phyloP scores from a whole-genome alignment of 1,284 basidiomycete species.

The Malassezia dermatis region DNA sequence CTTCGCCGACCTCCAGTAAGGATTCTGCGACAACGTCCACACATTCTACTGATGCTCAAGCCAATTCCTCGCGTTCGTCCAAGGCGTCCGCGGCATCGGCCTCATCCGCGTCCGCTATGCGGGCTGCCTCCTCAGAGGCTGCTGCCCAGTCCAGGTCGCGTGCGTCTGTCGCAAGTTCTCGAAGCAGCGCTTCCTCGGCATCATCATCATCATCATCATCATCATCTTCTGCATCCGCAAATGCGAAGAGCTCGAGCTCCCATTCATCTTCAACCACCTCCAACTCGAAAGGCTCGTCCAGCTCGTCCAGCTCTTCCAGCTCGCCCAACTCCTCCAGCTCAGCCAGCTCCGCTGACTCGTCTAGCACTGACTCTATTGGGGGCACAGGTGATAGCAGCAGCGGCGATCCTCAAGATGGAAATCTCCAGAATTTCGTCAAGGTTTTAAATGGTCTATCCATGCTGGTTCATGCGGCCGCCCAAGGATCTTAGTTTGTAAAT shows the following conservation, averaged over 20 bases:
- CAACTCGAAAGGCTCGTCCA: background rate
- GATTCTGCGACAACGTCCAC: background rate
- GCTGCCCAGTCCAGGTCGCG: conserved; percentile 2
- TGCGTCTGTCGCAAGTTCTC: background rate
- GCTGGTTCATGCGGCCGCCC: conserved; percentile 26
- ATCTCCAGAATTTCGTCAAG: conserved; percentile 38
- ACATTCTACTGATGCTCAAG: conserved; percentile 16
- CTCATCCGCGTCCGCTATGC: conserved; percentile 15
- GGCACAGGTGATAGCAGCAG: background rate
- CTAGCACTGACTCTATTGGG: background rate
- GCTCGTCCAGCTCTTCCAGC: background rate
- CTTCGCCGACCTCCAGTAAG: background rate
- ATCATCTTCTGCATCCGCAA: background rate
- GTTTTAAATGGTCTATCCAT: conserved; percentile 37
- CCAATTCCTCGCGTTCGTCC: conserved; percentile 22
- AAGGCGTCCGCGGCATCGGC: conserved; percentile 24
- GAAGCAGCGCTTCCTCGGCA: background rate
- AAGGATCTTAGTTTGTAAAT: background rate
- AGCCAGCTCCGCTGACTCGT: background rate
- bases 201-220: background rate
- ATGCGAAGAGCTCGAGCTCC: background rate
- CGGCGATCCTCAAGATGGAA: conserved; percentile 17
- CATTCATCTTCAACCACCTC: background rate
- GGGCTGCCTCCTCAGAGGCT: conserved; percentile 21
- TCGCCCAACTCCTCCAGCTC: background rate